phyloP scores from a whole-genome alignment of 495 filamentous ascomycete species.

The Darksidea phi region DNA sequence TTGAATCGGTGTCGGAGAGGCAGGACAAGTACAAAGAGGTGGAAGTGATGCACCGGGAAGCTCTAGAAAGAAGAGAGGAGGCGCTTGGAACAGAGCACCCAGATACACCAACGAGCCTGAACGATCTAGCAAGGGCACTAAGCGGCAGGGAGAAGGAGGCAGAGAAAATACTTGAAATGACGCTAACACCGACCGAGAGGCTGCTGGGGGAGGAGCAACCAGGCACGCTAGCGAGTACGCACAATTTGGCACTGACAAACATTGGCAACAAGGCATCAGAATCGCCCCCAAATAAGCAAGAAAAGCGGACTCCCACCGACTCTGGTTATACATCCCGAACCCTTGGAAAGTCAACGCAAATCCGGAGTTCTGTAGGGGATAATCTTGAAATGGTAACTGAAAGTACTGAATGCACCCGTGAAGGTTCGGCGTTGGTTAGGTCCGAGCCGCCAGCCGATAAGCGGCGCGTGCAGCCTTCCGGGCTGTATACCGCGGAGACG shows the following conservation, averaged over 20 bases:
- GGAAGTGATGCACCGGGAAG: too few species aligned
- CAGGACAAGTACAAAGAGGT: too few species aligned
- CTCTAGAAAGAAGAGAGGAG: too few species aligned
- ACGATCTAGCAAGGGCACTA: too few species aligned
- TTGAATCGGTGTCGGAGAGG: too few species aligned
- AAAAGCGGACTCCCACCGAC: not conserved
- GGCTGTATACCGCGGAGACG: conserved; percentile 2
- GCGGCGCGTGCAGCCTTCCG: not conserved
- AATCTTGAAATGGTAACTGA: not conserved
- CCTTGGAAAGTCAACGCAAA: not conserved
- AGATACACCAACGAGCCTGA: too few species aligned
- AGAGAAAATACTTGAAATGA: too few species aligned
- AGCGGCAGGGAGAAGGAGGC: too few species aligned
- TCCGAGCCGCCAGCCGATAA: conserved; percentile 1
- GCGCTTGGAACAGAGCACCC: too few species aligned
- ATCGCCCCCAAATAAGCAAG: conserved; percentile 1
- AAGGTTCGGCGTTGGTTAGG: conserved; percentile 1
- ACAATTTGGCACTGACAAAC: not conserved
- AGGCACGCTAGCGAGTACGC: too few species aligned
- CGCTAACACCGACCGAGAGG: too few species aligned
- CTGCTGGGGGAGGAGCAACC: too few species aligned
- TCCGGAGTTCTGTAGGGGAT: conserved; percentile 1
- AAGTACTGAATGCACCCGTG: not conserved
- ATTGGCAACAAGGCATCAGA: conserved; percentile 3
- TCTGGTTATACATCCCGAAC: not conserved